A percentile compares a stretch with the other conserved stretches of the same genome.
Evolutionary conservation across 345 rosid species (phyloP).

Genomic region (Salix exigua): DNA sequence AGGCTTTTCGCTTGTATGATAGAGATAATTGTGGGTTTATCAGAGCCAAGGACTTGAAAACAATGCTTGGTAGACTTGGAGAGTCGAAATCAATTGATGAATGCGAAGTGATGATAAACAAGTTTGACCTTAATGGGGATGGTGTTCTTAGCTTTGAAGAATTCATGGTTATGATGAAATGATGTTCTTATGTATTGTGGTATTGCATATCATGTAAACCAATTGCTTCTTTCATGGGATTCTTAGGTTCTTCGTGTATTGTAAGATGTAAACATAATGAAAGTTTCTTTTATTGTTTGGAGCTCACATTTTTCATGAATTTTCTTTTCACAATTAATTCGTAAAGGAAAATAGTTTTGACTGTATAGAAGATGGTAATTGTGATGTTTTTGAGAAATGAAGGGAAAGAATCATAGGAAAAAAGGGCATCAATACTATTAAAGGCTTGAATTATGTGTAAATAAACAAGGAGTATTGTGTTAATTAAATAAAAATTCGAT

Average conservation of each 20-base stretch:
- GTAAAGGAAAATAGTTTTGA: background rate
- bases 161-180: conserved; percentile 42
- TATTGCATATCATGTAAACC: background rate
- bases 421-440: too few relatives aligned
- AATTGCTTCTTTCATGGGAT: background rate
- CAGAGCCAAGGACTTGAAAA: conserved; percentile 31
- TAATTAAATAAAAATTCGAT: too few relatives aligned
- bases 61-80: conserved; percentile 43
- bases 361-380: background rate
- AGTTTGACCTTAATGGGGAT: conserved; percentile 44
- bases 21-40: conserved; percentile 40
- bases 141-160: conserved; percentile 52
- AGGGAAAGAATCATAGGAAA: too few relatives aligned
- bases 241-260: background rate
- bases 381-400: too few relatives aligned
- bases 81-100: conserved; percentile 38
- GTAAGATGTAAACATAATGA: background rate
- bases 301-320: background rate
- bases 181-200: background rate
- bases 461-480: too few relatives aligned
- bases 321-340: background rate
- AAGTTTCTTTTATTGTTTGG: background rate
- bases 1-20: conserved; percentile 46
- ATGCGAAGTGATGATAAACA: conserved; percentile 40
- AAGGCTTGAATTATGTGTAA: too few relatives aligned